Base-by-base conservation (phyloP, 2,329 filamentous ascomycete species). In the Colletotrichum spaethianum region DNA sequence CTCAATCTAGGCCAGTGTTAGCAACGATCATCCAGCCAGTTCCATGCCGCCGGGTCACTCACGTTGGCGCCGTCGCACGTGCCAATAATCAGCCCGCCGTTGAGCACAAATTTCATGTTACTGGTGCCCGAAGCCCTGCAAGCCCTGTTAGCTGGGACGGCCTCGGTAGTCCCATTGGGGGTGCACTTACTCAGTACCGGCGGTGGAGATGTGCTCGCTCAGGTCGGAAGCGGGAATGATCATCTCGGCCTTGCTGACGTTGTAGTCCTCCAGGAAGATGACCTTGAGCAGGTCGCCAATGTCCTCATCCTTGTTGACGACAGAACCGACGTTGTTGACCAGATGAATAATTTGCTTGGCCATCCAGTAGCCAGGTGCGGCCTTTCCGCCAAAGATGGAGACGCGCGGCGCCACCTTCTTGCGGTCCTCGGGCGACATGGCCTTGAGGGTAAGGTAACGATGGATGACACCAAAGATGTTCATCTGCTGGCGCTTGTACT, bases 101-200 rank as follows among this genome's bases (percentile, higher is more conserved):
- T 99, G 79, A 99, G 88, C 18, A 98, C 96, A 82, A 99, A 99
- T 84, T 99, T 99, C 96, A 99, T 99, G 90, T 99, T 99, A 79
- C 94, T 97, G 16, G 95, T 98, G 74, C 96, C 96, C 75, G 89
- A 92, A 26, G 90, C 90, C 80, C 87, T 89, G 60, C 66, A 8
- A 76, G 64, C 9, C 18, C 20, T 73, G 72, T 75, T 67, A 77
- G 72, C 36, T 38, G 16, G n/a, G 33, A 44, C n/a, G 26, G 14
- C 14, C 18, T 44, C n/a, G 40, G 9, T 36, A 60, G 64, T 11
- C 40, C 66, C 26, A 50, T 59, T 31, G 8, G 50, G 14, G 28
- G 50, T 52, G 28, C 40, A 85, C 87, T 82, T 81, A 89, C 88
- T 99, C 96, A 1, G 96, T 99, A 61, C 96, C 96, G 46, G 96